A percentile compares a stretch with the other conserved stretches of the same genome.
These are phyloP conservation scores for Aspergillus steynii DNA, from an alignment of 495 filamentous ascomycete genomes.

Conservation along the genomic window DNA sequence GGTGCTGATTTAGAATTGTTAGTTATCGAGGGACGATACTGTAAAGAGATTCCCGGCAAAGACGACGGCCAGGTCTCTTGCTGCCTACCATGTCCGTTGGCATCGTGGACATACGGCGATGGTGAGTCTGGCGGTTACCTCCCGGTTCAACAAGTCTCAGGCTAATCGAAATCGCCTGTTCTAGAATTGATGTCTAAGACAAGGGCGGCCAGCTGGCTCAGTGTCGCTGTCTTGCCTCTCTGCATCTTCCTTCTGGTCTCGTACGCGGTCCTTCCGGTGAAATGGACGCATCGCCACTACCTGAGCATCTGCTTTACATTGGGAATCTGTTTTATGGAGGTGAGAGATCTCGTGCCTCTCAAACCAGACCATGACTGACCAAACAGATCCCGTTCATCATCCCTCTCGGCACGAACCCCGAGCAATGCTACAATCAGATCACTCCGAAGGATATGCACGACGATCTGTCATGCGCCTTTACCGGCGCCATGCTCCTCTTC, in stretches of 20 bases:
- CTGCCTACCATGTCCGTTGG: slow-evolving; percentile 88
- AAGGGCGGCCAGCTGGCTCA: slow-evolving; percentile 72
- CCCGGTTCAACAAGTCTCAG: not conserved
- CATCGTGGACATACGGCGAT: slow-evolving; percentile 81
- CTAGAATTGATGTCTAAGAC: slow-evolving; percentile 65
- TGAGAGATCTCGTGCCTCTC: not conserved
- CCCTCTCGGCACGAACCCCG: slow-evolving; percentile 75
- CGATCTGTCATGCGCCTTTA: slow-evolving; percentile 78
- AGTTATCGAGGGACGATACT: slow-evolving; percentile 71
- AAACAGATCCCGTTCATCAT: slow-evolving; percentile 73
- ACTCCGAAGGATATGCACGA: slow-evolving; percentile 93
- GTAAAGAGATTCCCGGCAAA: slow-evolving; percentile 50
- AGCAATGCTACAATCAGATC: slow-evolving; percentile 85
- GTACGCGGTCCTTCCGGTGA: slow-evolving; percentile 79
- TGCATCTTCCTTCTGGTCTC: slow-evolving; percentile 78
- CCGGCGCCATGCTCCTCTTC: slow-evolving; percentile 78
- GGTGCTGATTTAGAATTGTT: slow-evolving; percentile 14
- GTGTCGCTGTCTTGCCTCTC: slow-evolving; percentile 69
- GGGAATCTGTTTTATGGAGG: slow-evolving; percentile 73
- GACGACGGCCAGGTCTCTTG: slow-evolving; percentile 53
- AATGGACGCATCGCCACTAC: slow-evolving; percentile 90
- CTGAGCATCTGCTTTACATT: slow-evolving; percentile 82
- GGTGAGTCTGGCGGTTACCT: slow-evolving; percentile 40
- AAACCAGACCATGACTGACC: slow-evolving; percentile 9
- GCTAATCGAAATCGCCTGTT: slow-evolving; percentile 15